Base-by-base conservation (phyloP, 805 yeast species). In the Starmerella floricola region DNA sequence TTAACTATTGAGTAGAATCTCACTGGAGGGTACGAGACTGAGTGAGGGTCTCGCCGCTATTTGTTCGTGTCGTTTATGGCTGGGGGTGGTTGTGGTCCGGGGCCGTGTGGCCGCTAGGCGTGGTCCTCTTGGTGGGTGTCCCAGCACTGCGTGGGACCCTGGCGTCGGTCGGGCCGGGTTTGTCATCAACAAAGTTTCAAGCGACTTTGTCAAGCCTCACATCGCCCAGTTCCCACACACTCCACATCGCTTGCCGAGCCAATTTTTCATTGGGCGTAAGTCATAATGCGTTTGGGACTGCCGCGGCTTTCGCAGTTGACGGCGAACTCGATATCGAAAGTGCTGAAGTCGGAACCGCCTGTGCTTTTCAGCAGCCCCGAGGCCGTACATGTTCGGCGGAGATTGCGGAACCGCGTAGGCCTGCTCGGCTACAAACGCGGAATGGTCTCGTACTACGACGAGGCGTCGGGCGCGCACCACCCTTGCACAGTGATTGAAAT, bases 401-500 rank as follows among this genome's bases (percentile, higher is more conserved):
- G 77, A 60, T 67, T 88, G 28, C 76, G 85, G 23, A 60, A 63
- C 34, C 76, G 98, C 62, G 78, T 94, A 6, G 98, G 98, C 11
- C 65, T 84, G 17, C 63, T 88, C 23, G 94, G 93, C 1, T 66
- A 76, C 49, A 91, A 91, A 59, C 68, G 79, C 45, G 97, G 96
- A 15, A 88, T 88, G 95, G 76, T 86, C 38, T 76, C 91, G 13
- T 50, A 40, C 34, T 82, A 76, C 72, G 88, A 72, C 48, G 71
- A 72, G 23, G 62, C 63, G 29, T 69, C 69, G 12, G 97, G 95
- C 21, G 68, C 66, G 40, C 76, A 76, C 48, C 61, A 70, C 41
- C 87, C 94, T 2, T 91, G 93, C 37, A 91, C 98, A 3, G 81
- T 91, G 8, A 66, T 91, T 31, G 93, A 86, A 58, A 72, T 91